Conservation (phyloP, 129 eudicot species). For the Gnaphalium uliginosum region DNA sequence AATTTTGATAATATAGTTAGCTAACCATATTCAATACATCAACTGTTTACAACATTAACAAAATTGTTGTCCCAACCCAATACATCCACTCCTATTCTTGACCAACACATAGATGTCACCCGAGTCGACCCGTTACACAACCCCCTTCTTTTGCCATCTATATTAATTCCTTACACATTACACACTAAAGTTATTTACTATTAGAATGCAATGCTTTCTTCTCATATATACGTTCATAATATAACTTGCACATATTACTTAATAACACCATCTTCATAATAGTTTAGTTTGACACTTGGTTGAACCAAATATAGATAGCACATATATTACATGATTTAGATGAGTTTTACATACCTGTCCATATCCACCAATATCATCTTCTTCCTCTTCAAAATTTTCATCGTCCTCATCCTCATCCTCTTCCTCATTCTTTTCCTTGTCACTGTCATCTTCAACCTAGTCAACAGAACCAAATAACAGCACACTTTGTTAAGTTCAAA, state of each 20-base stretch:
- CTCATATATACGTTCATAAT: not conserved
- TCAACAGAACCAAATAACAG: slow-evolving; percentile 4
- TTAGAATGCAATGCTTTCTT: too few species aligned
- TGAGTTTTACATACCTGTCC: slow-evolving; percentile 39
- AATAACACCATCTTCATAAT: not conserved
- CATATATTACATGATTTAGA: not conserved
- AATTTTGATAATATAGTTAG: too few species aligned
- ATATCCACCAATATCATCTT: slow-evolving; percentile 64
- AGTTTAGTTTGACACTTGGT: too few species aligned
- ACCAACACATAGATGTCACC: not conserved
- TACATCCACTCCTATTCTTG: not conserved
- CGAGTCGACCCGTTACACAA: not conserved
- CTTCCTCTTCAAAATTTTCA: slow-evolving; percentile 53
- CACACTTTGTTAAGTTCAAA: slow-evolving; percentile 1
- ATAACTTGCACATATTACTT: not conserved
- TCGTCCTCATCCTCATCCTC: slow-evolving; percentile 66
- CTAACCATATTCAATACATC: not conserved
- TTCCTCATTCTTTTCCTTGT: slow-evolving; percentile 58
- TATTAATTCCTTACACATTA: too few species aligned
- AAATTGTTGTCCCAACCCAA: too few species aligned
- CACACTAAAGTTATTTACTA: too few species aligned
- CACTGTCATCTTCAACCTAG: slow-evolving; percentile 48
- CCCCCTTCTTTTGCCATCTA: not conserved
- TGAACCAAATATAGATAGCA: not conserved
- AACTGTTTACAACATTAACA: not conserved